Percentiles rank a stretch among this genome's conserved stretches.
Evolutionary conservation across 1,139 yeast species (phyloP).

Genomic region (Saccharomyces hybrid): DNA sequence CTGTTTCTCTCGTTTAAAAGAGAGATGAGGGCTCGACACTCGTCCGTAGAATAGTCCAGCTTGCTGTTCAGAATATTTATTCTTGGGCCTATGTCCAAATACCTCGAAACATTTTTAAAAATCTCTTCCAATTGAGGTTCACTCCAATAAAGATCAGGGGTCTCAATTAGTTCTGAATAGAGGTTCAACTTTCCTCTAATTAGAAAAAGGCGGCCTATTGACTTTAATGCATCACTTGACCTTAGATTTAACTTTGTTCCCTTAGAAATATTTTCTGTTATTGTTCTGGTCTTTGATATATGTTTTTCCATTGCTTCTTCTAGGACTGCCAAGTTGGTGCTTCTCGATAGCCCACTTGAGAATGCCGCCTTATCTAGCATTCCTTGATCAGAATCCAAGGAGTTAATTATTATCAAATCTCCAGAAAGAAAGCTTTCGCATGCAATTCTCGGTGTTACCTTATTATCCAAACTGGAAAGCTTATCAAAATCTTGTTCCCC

Average conservation of each 20-base stretch:
- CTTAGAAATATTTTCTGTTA: slow-evolving; percentile 58
- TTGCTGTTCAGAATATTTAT: slow-evolving; percentile 75
- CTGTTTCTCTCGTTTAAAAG: slow-evolving; percentile 72
- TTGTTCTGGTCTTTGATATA: slow-evolving; percentile 51
- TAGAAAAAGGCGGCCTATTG: slow-evolving; percentile 67
- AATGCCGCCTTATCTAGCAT: slow-evolving; percentile 79
- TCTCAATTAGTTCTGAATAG: slow-evolving; percentile 84
- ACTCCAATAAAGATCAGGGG: slow-evolving; percentile 90
- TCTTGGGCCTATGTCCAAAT: slow-evolving; percentile 68
- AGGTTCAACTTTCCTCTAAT: slow-evolving; percentile 75
- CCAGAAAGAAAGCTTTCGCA: slow-evolving; percentile 42
- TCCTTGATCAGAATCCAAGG: slow-evolving; percentile 40
- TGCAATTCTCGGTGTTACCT: slow-evolving; percentile 11
- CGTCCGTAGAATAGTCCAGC: slow-evolving; percentile 84
- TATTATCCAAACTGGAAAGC: not conserved
- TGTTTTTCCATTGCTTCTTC: slow-evolving; percentile 68
- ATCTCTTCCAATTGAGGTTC: slow-evolving; percentile 77
- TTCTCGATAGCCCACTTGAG: slow-evolving; percentile 78
- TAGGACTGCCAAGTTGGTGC: slow-evolving; percentile 74
- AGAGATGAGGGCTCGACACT: slow-evolving; percentile 67
- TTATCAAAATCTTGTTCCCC: slow-evolving; percentile 8
- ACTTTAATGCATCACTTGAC: slow-evolving; percentile 56
- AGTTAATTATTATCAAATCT: slow-evolving; percentile 60
- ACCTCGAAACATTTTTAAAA: slow-evolving; percentile 61
- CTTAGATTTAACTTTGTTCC: slow-evolving; percentile 53